Conservation (phyloP, 257 asterid species). For the Ophiorrhiza pumila region DNA sequence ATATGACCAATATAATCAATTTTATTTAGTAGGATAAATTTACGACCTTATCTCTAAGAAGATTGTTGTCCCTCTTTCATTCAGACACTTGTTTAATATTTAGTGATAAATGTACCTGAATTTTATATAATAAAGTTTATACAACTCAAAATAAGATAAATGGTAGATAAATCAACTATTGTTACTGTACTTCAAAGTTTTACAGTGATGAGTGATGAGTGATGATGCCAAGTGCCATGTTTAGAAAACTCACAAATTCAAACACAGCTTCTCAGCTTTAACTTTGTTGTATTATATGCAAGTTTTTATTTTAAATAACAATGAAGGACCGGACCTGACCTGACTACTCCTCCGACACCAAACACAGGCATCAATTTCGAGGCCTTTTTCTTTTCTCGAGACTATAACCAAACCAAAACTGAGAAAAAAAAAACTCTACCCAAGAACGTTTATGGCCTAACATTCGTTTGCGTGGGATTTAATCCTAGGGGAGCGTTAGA, state of each 20-base stretch:
- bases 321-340: conserved; percentile 33
- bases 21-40: too few species aligned
- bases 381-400: conserved; percentile 32
- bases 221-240: background rate
- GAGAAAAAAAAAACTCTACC: background rate
- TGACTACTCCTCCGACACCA: conserved; percentile 33
- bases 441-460: conserved; percentile 28
- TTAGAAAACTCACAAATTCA: conserved; percentile 4
- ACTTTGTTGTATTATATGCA: conserved; percentile 16
- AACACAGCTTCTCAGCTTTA: conserved; percentile 12
- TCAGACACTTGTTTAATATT: too few species aligned
- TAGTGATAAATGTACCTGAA: too few species aligned
- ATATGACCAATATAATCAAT: too few species aligned
- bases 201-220: too few species aligned
- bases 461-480: conserved; percentile 30
- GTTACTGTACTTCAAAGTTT: too few species aligned
- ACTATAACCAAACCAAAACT: conserved; percentile 23
- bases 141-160: too few species aligned
- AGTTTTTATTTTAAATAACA: conserved; percentile 4
- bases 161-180: too few species aligned
- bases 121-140: too few species aligned
- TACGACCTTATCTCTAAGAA: too few species aligned
- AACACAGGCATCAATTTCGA: conserved; percentile 40
- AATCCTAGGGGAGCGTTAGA: conserved; percentile 21
- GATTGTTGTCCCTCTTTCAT: too few species aligned